These are phyloP conservation scores for Ceratocystis harringtonii DNA, from an alignment of 2,329 filamentous ascomycete species.

Conservation along the genomic window DNA sequence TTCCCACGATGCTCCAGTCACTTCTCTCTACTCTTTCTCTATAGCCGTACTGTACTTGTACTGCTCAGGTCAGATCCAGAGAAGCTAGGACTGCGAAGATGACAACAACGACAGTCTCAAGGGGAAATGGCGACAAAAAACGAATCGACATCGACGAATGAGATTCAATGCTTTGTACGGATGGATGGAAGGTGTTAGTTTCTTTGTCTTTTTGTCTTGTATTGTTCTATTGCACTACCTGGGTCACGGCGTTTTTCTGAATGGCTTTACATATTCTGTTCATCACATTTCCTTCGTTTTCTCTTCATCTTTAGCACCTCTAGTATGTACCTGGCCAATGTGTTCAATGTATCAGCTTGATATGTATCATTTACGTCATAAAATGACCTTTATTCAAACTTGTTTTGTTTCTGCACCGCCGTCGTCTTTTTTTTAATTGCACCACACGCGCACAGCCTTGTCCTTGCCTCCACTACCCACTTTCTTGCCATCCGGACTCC, in stretches of 20 bases:
- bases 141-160: not conserved
- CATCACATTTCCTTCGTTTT: conserved; percentile 5
- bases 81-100: not conserved
- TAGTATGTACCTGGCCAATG: not conserved
- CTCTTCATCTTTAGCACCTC: not conserved
- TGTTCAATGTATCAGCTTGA: not conserved
- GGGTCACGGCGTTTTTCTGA: conserved; percentile 17
- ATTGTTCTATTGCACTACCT: conserved; percentile 16
- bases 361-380: not conserved
- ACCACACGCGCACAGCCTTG: conserved; percentile 57
- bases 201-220: conserved; percentile 15
- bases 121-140: not conserved
- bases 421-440: conserved; percentile 32
- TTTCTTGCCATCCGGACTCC: conserved; percentile 78
- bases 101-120: no score
- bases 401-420: not conserved
- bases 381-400: not conserved
- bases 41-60: not conserved
- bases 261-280: conserved; percentile 17
- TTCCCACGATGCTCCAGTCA: not conserved
- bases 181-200: conserved; percentile 7
- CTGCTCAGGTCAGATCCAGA: not conserved
- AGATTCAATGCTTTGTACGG: not conserved
- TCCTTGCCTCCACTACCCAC: conserved; percentile 90
- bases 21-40: not conserved